phyloP scores from a whole-genome alignment of 192 early-diverging fungal genomes.

The Gamsiella multidivaricata region DNA sequence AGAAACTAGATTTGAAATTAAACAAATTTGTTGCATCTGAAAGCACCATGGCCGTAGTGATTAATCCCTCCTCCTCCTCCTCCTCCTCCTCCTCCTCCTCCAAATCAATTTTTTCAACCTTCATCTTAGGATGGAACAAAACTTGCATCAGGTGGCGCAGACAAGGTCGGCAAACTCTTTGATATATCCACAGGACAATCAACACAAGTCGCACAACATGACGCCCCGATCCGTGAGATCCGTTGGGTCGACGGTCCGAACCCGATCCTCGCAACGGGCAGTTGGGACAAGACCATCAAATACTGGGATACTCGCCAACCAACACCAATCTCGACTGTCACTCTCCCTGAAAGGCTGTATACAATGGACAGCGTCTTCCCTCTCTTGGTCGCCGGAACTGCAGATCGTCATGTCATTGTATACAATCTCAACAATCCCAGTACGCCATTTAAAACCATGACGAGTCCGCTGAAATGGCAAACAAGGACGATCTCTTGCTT shows the following conservation, averaged over 20 bases:
- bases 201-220: conserved; percentile 87
- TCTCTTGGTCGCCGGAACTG: conserved; percentile 91
- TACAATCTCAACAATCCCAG: conserved; percentile 86
- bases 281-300: conserved; percentile 95
- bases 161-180: conserved; percentile 88
- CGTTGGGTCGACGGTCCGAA: conserved; percentile 78
- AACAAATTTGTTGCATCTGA: too few species aligned
- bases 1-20: too few species aligned
- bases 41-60: too few species aligned
- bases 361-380: conserved; percentile 86
- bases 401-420: conserved; percentile 85
- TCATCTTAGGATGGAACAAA: conserved; percentile 92
- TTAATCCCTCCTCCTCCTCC: too few species aligned
- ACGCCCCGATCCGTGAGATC: conserved; percentile 86
- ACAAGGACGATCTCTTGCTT: conserved; percentile 88
- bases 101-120: conserved; percentile 8
- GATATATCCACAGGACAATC: conserved; percentile 87
- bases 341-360: conserved; percentile 90
- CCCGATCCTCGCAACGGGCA: conserved; percentile 84
- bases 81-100: too few species aligned
- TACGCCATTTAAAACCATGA: conserved; percentile 71
- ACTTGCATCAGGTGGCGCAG: conserved; percentile 88
- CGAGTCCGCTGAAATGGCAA: conserved; percentile 86
- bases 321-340: conserved; percentile 76
- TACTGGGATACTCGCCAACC: conserved; percentile 94